Base-by-base conservation (phyloP, 2,329 filamentous ascomycete species). In the Magnaporthiopsis rhizophila region DNA sequence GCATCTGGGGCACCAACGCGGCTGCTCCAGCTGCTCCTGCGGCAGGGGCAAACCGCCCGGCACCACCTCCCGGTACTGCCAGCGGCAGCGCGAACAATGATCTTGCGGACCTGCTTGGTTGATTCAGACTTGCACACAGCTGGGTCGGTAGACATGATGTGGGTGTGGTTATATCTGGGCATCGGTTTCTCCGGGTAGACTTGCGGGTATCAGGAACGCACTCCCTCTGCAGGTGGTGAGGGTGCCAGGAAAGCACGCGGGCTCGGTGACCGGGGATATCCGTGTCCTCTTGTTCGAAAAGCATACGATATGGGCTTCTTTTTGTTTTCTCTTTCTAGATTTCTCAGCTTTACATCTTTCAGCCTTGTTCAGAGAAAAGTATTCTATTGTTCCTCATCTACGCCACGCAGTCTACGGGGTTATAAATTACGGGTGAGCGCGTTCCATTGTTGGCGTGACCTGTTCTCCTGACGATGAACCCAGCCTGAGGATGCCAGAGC, bases 1-100 rank as follows among this genome's bases (percentile, higher is more conserved):
- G 93, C 9, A 91, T 99, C 68, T 99, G 96, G 92, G 95, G 94
- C 24, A 85, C 90, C 45, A 53, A 9, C 45, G n/a, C 45, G 13
- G 45, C 45, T 21, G 18, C 38, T 50, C 38, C 38, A 5, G 38
- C 38, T 8, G 45, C 45, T 21, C n/a, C 45, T 24, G 45, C 45
- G 2, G 45, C 45, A 21, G 45, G 45, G 45, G 45, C 45, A 53
- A 53, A 5, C 45, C 45, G 45, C n/a, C 45, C 45, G 45, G 45
- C 45, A 53, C 45, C 45, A 24, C 45, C 45, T 9, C 5, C 21
- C 9, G 45, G 45, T 11, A 3, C 21, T 9, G 45, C 18, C 6
- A 24, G 18, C 21, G 45, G 45, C 21, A 53, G 45, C 45, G 45
- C 21, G 18, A 53, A n/a, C 45, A 53, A 53, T 53, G 45, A 53